Percentiles rank a stretch among this genome's conserved stretches.
Evolutionary conservation across 2,329 filamentous ascomycete genomes (phyloP).

Genomic region (Penicillium psychrosexuale): DNA sequence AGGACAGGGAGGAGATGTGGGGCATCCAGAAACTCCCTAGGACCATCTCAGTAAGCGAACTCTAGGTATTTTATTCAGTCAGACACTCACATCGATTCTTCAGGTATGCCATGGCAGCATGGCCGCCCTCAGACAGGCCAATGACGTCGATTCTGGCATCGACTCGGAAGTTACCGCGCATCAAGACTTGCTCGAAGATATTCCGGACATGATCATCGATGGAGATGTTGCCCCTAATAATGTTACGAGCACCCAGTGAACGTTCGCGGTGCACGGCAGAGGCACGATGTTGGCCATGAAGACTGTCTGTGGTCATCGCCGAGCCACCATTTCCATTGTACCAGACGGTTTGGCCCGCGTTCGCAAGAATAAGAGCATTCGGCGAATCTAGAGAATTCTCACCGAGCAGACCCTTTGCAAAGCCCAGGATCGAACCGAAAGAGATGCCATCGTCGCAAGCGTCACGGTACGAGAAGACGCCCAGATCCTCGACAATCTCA

Average conservation of each 20-base stretch:
- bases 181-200: conserved; percentile 64
- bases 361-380: conserved; percentile 64
- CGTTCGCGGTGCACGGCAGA: conserved; percentile 55
- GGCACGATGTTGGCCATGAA: conserved; percentile 58
- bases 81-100: conserved; percentile 51
- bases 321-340: conserved; percentile 59
- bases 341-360: conserved; percentile 74
- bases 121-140: conserved; percentile 65
- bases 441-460: conserved; percentile 63
- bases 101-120: conserved; percentile 58
- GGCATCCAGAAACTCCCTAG: conserved; percentile 41
- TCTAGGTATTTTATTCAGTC: not conserved
- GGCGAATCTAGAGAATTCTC: conserved; percentile 22
- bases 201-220: conserved; percentile 61
- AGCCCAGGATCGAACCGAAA: conserved; percentile 65
- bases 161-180: not conserved
- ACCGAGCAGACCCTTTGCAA: conserved; percentile 52
- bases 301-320: conserved; percentile 59
- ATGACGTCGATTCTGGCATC: conserved; percentile 65
- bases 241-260: conserved; percentile 55
- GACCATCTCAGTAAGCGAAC: not conserved
- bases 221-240: conserved; percentile 57
- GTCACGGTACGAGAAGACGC: conserved; percentile 68
- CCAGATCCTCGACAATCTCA: conserved; percentile 68
- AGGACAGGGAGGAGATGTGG: conserved; percentile 40